Percentiles rank a stretch among this genome's conserved stretches.
These are phyloP conservation scores for Moringa oleifera DNA, from an alignment of 345 rosid genomes.

Conservation along the genomic window DNA sequence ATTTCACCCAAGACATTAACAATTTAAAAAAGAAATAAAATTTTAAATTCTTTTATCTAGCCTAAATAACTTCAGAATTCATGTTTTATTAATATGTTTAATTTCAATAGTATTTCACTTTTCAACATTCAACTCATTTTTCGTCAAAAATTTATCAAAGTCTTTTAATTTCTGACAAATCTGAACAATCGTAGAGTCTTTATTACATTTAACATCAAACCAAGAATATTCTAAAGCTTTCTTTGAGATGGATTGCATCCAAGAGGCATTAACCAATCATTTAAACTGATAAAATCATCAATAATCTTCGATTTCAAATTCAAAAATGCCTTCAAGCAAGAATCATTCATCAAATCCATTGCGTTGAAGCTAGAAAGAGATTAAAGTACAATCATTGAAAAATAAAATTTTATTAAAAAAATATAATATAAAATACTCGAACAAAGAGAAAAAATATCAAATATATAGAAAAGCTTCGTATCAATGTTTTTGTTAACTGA, in stretches of 20 bases:
- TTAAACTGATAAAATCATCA: conserved; percentile 37
- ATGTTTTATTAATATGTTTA: too few species aligned
- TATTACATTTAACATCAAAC: conserved; percentile 72
- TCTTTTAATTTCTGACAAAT: too few species aligned
- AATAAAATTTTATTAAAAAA: conserved; percentile 37
- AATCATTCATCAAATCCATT: conserved; percentile 34
- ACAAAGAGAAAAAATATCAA: not conserved
- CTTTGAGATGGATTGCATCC: conserved; percentile 20
- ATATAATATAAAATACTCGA: conserved; percentile 8
- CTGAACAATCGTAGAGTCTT: conserved; percentile 48
- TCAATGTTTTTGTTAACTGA: conserved; percentile 3
- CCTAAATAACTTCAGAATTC: too few species aligned
- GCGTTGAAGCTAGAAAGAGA: conserved; percentile 21
- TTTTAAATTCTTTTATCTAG: too few species aligned
- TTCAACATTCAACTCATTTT: too few species aligned
- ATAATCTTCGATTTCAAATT: conserved; percentile 62
- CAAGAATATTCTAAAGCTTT: conserved; percentile 59
- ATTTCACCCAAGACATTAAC: too few species aligned
- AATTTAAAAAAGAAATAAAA: too few species aligned
- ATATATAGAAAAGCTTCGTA: conserved; percentile 10
- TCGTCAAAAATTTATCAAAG: too few species aligned
- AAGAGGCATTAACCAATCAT: conserved; percentile 61
- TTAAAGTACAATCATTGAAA: conserved; percentile 25
- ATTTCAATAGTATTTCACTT: too few species aligned
- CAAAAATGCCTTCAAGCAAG: conserved; percentile 58